Conservation (phyloP, 768 basidiomycete genomes). For the Xerocomus brunneocitrinus region DNA sequence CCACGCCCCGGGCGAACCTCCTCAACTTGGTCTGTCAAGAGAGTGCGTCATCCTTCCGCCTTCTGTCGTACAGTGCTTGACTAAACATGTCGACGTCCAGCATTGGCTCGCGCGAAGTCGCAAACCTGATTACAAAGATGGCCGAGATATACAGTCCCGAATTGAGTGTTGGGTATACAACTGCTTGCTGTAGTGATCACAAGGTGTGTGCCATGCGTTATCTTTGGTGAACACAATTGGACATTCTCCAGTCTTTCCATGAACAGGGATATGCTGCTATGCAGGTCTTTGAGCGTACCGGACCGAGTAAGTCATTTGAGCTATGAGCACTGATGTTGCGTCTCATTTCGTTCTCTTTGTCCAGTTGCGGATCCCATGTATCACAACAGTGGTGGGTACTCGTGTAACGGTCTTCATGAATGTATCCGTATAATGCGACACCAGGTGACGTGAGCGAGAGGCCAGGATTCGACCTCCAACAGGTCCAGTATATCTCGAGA, state of each 20-base stretch:
- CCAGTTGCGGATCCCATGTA: conserved; percentile 86
- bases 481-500: conserved; percentile 80
- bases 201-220: conserved; percentile 43
- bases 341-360: background rate
- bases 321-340: background rate
- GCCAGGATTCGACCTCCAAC: conserved; percentile 77
- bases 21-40: conserved; percentile 78
- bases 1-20: conserved; percentile 69
- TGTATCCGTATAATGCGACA: background rate
- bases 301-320: conserved; percentile 44
- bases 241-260: conserved; percentile 58
- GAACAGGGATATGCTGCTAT: conserved; percentile 82
- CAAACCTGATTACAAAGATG: conserved; percentile 69
- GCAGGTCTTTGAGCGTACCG: conserved; percentile 84
- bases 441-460: conserved; percentile 75
- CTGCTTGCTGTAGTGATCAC: conserved; percentile 91
- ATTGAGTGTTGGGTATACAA: conserved; percentile 61
- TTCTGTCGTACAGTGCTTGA: background rate
- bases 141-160: conserved; percentile 81
- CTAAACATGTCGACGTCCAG: conserved; percentile 33
- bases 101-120: conserved; percentile 74
- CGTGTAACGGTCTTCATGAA: background rate
- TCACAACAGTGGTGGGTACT: conserved; percentile 64
- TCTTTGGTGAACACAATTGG: background rate
- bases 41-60: conserved; percentile 38